Evolutionary conservation across 2,329 filamentous ascomycete genomes (phyloP).

Genomic region (Neopestalotiopsis sp.): DNA sequence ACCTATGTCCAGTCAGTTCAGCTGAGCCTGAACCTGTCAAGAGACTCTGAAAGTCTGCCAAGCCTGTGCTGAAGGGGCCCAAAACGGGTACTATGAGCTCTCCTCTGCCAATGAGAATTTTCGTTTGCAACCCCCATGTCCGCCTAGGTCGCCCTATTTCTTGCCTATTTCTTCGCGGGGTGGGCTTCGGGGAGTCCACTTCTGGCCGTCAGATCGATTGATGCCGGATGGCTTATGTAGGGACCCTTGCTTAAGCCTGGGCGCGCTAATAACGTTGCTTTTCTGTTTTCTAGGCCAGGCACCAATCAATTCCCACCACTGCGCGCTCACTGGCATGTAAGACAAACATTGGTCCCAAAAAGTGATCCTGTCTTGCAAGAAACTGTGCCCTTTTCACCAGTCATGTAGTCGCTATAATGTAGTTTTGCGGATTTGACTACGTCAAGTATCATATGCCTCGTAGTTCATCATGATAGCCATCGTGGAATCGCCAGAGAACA

Average conservation of each 20-base stretch:
- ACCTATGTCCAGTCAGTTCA: neutral
- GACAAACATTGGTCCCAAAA: conserved; percentile 17
- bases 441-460: conserved; percentile 18
- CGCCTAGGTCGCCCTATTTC: neutral
- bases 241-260: neutral
- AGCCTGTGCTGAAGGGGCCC: neutral
- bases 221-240: neutral
- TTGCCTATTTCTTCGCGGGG: neutral
- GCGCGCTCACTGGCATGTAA: conserved; percentile 28
- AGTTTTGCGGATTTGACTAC: conserved; percentile 21
- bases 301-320: neutral
- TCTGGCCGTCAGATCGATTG: conserved; percentile 3
- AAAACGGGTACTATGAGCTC: neutral
- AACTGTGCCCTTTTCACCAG: conserved; percentile 26
- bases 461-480: conserved; percentile 31
- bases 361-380: neutral
- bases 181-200: neutral
- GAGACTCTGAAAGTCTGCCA: neutral
- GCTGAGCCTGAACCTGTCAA: conserved; percentile 1
- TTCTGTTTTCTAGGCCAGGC: neutral
- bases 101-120: neutral
- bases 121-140: neutral
- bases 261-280: neutral
- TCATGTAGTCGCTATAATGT: conserved; percentile 22
- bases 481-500: conserved; percentile 24